Percentiles rank a stretch among this genome's conserved stretches.
Evolutionary conservation across 2,329 filamentous ascomycete species (phyloP).

Genomic region (Hymenoscyphus salicellus): DNA sequence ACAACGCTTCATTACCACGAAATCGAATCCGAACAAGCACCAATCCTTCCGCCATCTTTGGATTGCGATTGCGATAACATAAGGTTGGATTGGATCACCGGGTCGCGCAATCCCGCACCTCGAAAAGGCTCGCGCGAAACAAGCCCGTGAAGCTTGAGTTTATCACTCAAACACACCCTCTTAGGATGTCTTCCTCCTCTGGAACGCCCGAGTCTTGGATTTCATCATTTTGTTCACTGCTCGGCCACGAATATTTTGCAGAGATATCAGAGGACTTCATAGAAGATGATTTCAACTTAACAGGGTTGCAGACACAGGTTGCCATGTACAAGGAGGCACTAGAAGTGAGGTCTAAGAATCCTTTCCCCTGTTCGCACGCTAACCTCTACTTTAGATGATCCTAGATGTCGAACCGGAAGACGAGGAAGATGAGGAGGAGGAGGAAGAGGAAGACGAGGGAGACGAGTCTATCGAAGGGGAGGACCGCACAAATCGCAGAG

Average conservation of each 20-base stretch:
- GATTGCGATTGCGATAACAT: neutral
- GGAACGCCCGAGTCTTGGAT: constrained; percentile 80
- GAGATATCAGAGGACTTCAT: constrained; percentile 99
- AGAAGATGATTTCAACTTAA: constrained; percentile 99
- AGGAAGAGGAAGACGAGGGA: constrained; percentile 65
- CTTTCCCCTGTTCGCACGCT: neutral
- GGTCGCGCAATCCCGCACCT: neutral
- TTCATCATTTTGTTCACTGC: constrained; percentile 88
- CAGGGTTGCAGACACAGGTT: constrained; percentile 89
- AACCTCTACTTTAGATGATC: constrained; percentile 66
- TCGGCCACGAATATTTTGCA: constrained; percentile 98
- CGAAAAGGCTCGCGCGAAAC: constrained; percentile 3
- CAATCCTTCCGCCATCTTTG: neutral
- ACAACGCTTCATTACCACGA: neutral
- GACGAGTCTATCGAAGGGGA: constrained; percentile 65
- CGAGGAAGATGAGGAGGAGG: constrained; percentile 78
- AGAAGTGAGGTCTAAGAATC: constrained; percentile 53
- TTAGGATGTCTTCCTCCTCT: constrained; percentile 36
- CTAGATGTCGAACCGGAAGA: constrained; percentile 97
- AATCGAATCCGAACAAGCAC: neutral
- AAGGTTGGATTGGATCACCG: neutral
- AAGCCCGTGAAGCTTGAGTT: constrained; percentile 5
- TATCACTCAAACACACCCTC: constrained; percentile 4
- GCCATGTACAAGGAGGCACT: constrained; percentile 98
- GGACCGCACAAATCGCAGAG: constrained; percentile 45